Base-by-base conservation (phyloP, 495 filamentous ascomycete species). In the Amphirosellinia nigrospora region DNA sequence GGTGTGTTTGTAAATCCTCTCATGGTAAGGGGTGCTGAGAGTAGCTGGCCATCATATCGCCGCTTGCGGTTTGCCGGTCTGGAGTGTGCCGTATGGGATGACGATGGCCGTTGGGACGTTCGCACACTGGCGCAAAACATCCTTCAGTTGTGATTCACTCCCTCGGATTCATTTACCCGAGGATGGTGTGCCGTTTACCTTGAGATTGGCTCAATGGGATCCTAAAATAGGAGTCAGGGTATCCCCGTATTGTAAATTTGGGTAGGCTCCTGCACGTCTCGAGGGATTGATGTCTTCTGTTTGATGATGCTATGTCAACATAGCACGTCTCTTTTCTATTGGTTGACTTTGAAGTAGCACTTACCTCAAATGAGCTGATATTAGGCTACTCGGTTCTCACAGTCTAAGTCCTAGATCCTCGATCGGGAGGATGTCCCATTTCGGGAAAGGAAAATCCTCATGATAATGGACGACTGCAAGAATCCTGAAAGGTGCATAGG, bases 321-420 rank as follows among this genome's bases (percentile, higher is more conserved):
- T 45, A n/a, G 23, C 5, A n/a, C 39, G 39, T 66, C 45, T 66
- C 10, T 43, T 45, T 58, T 50, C 13, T 11, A 66, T 58, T 66
- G 48, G 64, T 43, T 58, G 34, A 30, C 9, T 23, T 23, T 38
- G 38, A 26, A 39, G 32, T 34, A 9, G 30, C 11, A 45, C 10
- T 23, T 53, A 39, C 19, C 21, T 52, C 30, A 28, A n/a, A 36
- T 50, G 26, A 30, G 63, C 46, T 53, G 30, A 53, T 38, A 4
- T 3, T 46, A 21, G 61, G 30, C 16, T 26, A 21, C 21, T 41
- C 9, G 15, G 53, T 58, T 32, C 61, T 64, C 61, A 41, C 34
- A 48, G 28, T 10, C 26, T 32, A 65, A 53, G 63, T 65, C 63
- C 63, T 65, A 55, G 26, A 64, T 64, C 43, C 61, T 50, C 19